phyloP scores from a whole-genome alignment of 148 eudicot species.

The Vaccinium myrtillus region DNA sequence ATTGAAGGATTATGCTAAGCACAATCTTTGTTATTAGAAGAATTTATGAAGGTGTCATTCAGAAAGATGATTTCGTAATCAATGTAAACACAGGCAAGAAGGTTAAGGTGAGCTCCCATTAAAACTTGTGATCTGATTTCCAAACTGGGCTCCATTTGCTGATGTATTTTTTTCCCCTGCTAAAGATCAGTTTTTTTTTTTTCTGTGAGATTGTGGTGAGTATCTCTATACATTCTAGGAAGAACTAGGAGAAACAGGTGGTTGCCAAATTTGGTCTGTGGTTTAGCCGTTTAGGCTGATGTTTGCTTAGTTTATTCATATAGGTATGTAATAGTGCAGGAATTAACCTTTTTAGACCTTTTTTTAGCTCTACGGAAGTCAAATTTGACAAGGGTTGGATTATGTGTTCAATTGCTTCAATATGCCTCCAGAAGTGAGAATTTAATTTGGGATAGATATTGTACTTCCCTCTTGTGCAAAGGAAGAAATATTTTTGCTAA shows the following conservation, averaged over 20 bases:
- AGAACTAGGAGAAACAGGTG: neutral
- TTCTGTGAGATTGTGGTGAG: neutral
- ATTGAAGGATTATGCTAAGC: conserved; percentile 13
- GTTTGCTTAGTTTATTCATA: conserved; percentile 4
- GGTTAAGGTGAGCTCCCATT: conserved; percentile 55
- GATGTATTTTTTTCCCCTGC: neutral
- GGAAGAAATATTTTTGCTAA: too few relatives aligned
- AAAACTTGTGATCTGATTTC: conserved; percentile 5
- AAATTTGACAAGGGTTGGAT: neutral
- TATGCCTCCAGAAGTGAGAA: neutral
- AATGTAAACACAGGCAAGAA: conserved; percentile 92
- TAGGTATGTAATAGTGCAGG: neutral
- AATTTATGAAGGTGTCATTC: conserved; percentile 86
- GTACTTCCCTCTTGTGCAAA: too few relatives aligned
- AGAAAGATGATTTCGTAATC: conserved; percentile 86
- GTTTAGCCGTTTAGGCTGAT: neutral
- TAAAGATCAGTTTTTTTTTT: neutral
- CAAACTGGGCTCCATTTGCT: neutral
- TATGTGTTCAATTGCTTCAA: conserved; percentile 1
- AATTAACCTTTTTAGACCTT: conserved; percentile 7
- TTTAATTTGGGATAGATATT: neutral
- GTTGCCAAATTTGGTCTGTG: neutral
- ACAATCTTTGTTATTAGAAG: conserved; percentile 35
- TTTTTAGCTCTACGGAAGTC: neutral
- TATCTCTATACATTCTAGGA: neutral